These are phyloP conservation scores for Pseudopithomyces chartarum DNA, from an alignment of 2,329 filamentous ascomycete species.

Conservation along the genomic window DNA sequence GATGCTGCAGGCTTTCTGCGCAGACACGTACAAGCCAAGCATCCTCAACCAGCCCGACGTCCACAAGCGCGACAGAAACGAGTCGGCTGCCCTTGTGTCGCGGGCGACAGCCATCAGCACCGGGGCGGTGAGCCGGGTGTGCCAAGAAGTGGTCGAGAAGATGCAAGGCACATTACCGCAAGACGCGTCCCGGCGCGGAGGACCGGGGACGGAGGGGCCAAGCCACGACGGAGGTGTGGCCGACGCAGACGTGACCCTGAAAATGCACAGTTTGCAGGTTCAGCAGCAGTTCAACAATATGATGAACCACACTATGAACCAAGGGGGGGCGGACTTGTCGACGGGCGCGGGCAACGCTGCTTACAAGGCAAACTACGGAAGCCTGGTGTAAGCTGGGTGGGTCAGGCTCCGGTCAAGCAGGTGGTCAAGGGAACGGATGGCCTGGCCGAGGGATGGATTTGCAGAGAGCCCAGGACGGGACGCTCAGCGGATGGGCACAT, in stretches of 20 bases:
- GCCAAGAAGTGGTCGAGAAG: conserved; percentile 31
- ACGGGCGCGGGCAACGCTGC: conserved; percentile 8
- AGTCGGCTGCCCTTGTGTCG: conserved; percentile 26
- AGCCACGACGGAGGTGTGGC: conserved; percentile 9
- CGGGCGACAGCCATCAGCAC: conserved; percentile 30
- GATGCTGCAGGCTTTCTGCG: conserved; percentile 31
- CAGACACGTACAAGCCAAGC: conserved; percentile 38
- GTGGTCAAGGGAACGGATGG: not conserved
- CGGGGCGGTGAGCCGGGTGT: conserved; percentile 32
- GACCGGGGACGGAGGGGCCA: not conserved
- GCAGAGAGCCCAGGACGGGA: not conserved
- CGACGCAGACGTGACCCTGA: conserved; percentile 19
- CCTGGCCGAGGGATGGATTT: not conserved
- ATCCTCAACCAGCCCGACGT: conserved; percentile 39
- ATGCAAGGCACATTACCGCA: conserved; percentile 23
- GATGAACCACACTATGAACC: conserved; percentile 20
- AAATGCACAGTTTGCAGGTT: conserved; percentile 25
- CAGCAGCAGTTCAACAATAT: conserved; percentile 21
- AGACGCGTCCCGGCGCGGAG: not conserved
- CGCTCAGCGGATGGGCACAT: not conserved
- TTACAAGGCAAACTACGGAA: conserved; percentile 16
- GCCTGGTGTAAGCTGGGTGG: conserved; percentile 8
- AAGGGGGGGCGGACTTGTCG: conserved; percentile 16
- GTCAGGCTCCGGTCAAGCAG: not conserved
- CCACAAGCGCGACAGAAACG: conserved; percentile 32